Evolutionary conservation across 768 basidiomycete genomes (phyloP), one percentile per base, ranked within the genome.

Genomic region (Mycena capillaripes): DNA sequence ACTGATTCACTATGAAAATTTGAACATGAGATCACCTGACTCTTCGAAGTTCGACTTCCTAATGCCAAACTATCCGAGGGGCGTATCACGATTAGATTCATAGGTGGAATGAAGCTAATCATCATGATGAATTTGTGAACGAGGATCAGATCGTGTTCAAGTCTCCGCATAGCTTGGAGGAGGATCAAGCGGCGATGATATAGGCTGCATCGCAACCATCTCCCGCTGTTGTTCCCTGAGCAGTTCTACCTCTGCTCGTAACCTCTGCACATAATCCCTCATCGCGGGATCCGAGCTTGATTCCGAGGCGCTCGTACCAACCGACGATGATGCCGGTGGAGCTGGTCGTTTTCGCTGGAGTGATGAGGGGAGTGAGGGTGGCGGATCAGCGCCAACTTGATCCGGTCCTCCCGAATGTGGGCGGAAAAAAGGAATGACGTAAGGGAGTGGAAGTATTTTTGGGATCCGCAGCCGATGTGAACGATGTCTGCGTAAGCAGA

Each of bases 211-310:
- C 40, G 53, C 40, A 38, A 59, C 46, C 66, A 59, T 60, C 46
- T 68, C 44, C 44, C 46, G 66, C 56, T 59, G 46, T 36, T 60
- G 66, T 29, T 36, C 56, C 27, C 66, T 17, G 23, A 68, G 58
- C 1, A 7, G 25, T 25, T 59, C 66, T 36, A 68, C 66, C 36
- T 68, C 66, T 10, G 57, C 66, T 0, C 48, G 66, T 16, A 68
- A 23, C 36, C 46, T 59, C 21, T 12, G 46, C n/a, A 68, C 58
- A 29, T 50, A 27, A 29, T 60, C 46, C 58, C 25, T 17, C 48
- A 40, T 58, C 23, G 34, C 44, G 25, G 66, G n/a, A n/a, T 58
- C 46, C 30, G 32, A 17, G 17, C n/a, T 21, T 9, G 59, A 46
- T 5, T 32, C 42, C n/a, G n/a, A n/a, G 44, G 29, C 10, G 19